phyloP scores from a whole-genome alignment of 345 rosid genomes.

The Dovyalis caffra region DNA sequence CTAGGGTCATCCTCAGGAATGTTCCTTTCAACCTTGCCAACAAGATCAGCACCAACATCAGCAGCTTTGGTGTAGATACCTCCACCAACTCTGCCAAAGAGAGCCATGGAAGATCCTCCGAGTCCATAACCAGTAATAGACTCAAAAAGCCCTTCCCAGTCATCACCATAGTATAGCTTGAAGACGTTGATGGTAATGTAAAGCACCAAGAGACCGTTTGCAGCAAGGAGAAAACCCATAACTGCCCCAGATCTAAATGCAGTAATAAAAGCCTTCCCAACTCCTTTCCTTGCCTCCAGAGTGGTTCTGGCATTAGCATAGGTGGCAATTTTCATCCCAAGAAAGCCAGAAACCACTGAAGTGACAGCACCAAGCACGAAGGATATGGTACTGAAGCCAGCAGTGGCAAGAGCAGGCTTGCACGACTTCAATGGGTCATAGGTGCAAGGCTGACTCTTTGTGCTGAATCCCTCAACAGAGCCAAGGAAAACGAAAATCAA shows the following conservation, averaged over 20 bases:
- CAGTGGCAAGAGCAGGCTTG: slow-evolving; percentile 87
- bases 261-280: slow-evolving; percentile 74
- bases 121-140: slow-evolving; percentile 85
- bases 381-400: slow-evolving; percentile 71
- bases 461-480: slow-evolving; percentile 38
- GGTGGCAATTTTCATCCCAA: slow-evolving; percentile 92
- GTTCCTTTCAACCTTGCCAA: slow-evolving; percentile 78
- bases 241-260: slow-evolving; percentile 84
- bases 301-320: slow-evolving; percentile 92
- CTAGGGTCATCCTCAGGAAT: slow-evolving; percentile 85
- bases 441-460: slow-evolving; percentile 65
- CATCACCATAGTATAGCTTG: slow-evolving; percentile 75
- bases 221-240: slow-evolving; percentile 85
- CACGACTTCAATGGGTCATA: slow-evolving; percentile 52
- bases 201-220: slow-evolving; percentile 77
- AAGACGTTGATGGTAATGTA: slow-evolving; percentile 63
- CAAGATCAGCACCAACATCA: slow-evolving; percentile 92
- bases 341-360: slow-evolving; percentile 81
- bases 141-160: slow-evolving; percentile 81
- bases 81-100: slow-evolving; percentile 82
- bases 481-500: slow-evolving; percentile 31
- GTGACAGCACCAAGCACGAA: slow-evolving; percentile 75
- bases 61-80: slow-evolving; percentile 88
- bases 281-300: slow-evolving; percentile 84
- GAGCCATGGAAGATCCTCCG: slow-evolving; percentile 90